phyloP scores from a whole-genome alignment of 306 rosid species.

The Abrus precatorius region DNA sequence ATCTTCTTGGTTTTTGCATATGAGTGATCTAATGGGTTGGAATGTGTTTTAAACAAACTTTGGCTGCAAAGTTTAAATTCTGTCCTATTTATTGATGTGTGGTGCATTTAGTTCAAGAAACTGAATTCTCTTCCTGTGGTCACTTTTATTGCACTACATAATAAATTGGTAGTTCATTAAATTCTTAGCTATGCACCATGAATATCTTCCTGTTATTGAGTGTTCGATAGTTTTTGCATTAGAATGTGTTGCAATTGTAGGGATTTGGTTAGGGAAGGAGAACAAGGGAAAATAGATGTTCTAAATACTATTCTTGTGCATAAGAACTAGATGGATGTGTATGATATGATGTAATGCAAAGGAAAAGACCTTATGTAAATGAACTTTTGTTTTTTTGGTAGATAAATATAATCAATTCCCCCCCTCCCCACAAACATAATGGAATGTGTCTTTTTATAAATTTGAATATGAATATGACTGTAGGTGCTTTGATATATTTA shows the following conservation, averaged over 20 bases:
- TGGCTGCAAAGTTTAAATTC: slow-evolving; percentile 22
- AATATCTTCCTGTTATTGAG: slow-evolving; percentile 21
- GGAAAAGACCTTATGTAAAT: background rate
- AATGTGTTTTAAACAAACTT: background rate
- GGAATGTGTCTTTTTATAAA: slow-evolving; percentile 22
- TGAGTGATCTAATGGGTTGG: slow-evolving; percentile 13
- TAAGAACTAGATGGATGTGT: background rate
- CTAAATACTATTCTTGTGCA: background rate
- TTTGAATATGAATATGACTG: slow-evolving; percentile 45
- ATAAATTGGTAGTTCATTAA: slow-evolving; percentile 7
- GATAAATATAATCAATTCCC: slow-evolving; percentile 16
- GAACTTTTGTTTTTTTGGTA: slow-evolving; percentile 5
- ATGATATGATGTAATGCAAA: background rate
- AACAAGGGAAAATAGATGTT: background rate
- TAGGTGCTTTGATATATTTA: slow-evolving; percentile 91
- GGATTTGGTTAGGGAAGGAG: background rate
- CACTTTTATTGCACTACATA: slow-evolving; percentile 1
- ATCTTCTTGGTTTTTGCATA: background rate
- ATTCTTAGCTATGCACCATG: background rate
- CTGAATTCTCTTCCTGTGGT: slow-evolving; percentile 9
- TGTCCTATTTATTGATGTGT: background rate
- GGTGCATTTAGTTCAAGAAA: slow-evolving; percentile 13
- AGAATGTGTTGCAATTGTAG: background rate
- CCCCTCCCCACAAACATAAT: background rate
- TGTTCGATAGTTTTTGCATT: background rate